Conservation (phyloP, 495 filamentous ascomycete species). For the Penicillium silybi region DNA sequence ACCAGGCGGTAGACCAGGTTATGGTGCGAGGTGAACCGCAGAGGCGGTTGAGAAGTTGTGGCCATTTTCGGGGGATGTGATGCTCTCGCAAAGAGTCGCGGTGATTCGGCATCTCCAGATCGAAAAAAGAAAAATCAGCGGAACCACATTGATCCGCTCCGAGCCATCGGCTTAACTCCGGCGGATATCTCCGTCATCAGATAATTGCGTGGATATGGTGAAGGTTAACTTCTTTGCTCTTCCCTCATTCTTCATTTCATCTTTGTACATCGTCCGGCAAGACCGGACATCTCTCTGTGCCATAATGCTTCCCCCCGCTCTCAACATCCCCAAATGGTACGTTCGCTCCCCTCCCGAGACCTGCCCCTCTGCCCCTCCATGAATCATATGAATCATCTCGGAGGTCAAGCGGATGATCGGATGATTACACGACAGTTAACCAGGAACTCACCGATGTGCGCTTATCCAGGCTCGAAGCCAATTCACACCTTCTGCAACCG, state of each 20-base stretch:
- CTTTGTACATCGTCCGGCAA: neutral
- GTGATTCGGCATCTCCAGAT: slow-evolving; percentile 11
- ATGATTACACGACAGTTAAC: neutral
- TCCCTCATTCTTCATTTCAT: neutral
- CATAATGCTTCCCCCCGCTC: slow-evolving; percentile 40
- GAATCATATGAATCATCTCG: slow-evolving; percentile 18
- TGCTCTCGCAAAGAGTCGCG: slow-evolving; percentile 3
- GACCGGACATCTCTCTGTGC: neutral
- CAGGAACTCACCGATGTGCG: neutral
- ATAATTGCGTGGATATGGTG: slow-evolving; percentile 5
- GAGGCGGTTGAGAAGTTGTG: slow-evolving; percentile 43
- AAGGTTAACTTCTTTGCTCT: neutral
- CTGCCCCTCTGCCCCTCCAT: slow-evolving; percentile 25
- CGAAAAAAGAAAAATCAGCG: slow-evolving; percentile 35
- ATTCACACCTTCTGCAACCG: slow-evolving; percentile 88
- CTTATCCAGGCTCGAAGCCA: slow-evolving; percentile 74
- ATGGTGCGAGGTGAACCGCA: slow-evolving; percentile 76
- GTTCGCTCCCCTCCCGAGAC: neutral
- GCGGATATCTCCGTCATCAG: slow-evolving; percentile 24
- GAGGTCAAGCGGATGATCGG: too few species aligned
- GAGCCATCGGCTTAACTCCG: slow-evolving; percentile 24
- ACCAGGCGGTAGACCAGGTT: slow-evolving; percentile 80
- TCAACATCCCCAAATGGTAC: slow-evolving; percentile 88
- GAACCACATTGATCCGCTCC: slow-evolving; percentile 23
- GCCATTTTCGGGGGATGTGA: slow-evolving; percentile 30